Evolutionary conservation across 176 grass and related monocot species (phyloP).

Genomic region (Microstegium vimineum): DNA sequence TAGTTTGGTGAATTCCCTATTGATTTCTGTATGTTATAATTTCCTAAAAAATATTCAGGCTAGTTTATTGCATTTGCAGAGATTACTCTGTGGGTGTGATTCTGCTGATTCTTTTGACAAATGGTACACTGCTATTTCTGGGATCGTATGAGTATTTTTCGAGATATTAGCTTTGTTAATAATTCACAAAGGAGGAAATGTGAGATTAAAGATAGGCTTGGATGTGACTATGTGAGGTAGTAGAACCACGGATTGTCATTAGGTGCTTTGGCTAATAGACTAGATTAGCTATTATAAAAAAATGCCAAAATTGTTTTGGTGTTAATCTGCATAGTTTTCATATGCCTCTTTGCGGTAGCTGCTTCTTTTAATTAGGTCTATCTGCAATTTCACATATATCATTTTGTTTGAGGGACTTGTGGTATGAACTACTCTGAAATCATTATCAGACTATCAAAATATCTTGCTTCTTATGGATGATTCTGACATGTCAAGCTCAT

Average conservation of each 20-base stretch:
- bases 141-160: background rate
- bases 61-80: background rate
- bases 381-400: background rate
- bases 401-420: background rate
- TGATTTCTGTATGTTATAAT: background rate
- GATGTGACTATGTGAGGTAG: background rate
- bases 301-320: background rate
- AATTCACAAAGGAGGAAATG: background rate
- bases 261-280: background rate
- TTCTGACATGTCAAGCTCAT: background rate
- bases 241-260: background rate
- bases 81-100: background rate
- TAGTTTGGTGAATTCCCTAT: background rate
- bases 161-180: background rate
- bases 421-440: background rate
- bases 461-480: slow-evolving; percentile 15
- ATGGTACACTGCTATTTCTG: background rate
- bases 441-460: background rate
- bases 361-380: background rate
- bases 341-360: background rate
- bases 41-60: background rate
- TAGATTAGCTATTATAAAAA: background rate
- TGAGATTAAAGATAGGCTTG: background rate
- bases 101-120: background rate
- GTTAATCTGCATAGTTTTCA: background rate